Base-by-base conservation (phyloP, 805 yeast genomes). In the Kodamaea nitidulidarum region DNA sequence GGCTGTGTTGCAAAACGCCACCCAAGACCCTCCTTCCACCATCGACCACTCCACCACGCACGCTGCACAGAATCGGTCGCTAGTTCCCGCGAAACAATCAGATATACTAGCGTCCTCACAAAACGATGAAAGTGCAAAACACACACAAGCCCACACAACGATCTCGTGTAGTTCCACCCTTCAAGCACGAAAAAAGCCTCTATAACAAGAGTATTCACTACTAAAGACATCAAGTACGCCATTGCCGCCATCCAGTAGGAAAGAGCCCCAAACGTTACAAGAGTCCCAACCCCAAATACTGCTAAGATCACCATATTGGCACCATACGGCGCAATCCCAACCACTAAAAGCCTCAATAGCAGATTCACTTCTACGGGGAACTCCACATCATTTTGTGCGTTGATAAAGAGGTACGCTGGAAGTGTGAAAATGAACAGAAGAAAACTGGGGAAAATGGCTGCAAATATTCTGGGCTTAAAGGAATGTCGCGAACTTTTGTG, bases 371-470 rank as follows among this genome's bases (percentile, higher is more conserved):
- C 61, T 50, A 35, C 50, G 45, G 55, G 54, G 7, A 44, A 38
- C 15, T 24, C 22, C 1, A 88, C 95, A 21, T 96, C 96, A 24
- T 81, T 86, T 65, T 88, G 96, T 1, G 96, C 72, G 60, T 88
- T 90, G 52, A 85, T 81, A 53, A 84, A 91, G 38, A 81, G 68
- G 60, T 78, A 91, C 0, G 95, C 90, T 38, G 80, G 63, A 41
- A 83, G 30, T 8, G 20, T 30, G 21, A 30, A 30, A 9, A 16
- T 7, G 21, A 30, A 15, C 21, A n/a, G 12, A 18, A 25, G 15
- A 26, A 15, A 18, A 3, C 5, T 21, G 14, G 15, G 15, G 14
- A 24, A 37, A 22, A 18, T n/a, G 29, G 15, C 22, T 15, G 24
- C 32, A 11, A 18, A 36, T 9, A 35, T 14, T 12, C 26, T 30